Evolutionary conservation across 2,329 filamentous ascomycete genomes (phyloP).

Genomic region (Coniella vitis): DNA sequence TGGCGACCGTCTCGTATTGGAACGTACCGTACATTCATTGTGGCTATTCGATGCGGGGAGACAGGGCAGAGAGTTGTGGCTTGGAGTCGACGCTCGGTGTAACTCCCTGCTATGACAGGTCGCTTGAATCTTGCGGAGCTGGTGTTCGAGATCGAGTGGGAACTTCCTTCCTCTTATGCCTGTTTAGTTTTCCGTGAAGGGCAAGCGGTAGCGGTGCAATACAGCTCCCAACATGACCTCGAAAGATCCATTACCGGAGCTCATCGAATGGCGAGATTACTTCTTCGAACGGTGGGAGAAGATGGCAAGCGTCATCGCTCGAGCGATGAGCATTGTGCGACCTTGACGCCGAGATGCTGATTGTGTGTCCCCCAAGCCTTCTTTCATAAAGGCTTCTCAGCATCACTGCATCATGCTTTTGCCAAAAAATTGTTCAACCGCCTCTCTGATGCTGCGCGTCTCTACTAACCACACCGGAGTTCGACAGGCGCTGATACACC

Average conservation of each 20-base stretch:
- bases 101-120: slow-evolving; percentile 5
- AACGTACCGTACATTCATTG: too few relatives aligned
- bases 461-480: slow-evolving; percentile 3
- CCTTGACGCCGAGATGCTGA: too few relatives aligned
- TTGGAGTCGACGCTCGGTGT: too few relatives aligned
- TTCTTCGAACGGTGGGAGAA: slow-evolving; percentile 2
- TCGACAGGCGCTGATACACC: not conserved
- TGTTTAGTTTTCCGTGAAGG: too few relatives aligned
- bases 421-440: slow-evolving; percentile 6
- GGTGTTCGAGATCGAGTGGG: too few relatives aligned
- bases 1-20: slow-evolving; percentile 1
- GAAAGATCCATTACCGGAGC: slow-evolving; percentile 1
- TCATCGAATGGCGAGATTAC: not conserved
- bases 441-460: slow-evolving; percentile 1
- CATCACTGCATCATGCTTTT: not conserved
- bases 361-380: not conserved
- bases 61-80: too few relatives aligned
- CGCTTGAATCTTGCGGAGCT: too few relatives aligned
- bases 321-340: too few relatives aligned
- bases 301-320: too few relatives aligned
- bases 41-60: too few relatives aligned
- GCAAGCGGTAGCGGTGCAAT: not conserved
- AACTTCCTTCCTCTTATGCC: too few relatives aligned
- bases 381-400: slow-evolving; percentile 1
- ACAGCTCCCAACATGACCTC: slow-evolving; percentile 1